Conservation (phyloP, 768 basidiomycete species). For the Auricularia sp. region DNA sequence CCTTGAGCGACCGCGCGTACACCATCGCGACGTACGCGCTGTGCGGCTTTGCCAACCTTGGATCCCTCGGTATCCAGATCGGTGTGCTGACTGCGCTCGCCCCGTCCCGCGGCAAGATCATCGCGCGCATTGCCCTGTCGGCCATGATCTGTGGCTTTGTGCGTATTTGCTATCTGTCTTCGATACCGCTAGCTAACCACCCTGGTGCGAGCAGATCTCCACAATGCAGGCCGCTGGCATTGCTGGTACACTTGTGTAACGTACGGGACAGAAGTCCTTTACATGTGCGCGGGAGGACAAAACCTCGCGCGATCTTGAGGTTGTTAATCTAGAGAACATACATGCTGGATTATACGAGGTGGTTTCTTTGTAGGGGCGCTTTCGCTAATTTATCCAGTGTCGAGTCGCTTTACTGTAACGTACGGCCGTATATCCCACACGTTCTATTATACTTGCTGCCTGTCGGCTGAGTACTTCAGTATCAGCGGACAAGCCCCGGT, state of each 20-base stretch:
- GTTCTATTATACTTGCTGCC: too few relatives aligned
- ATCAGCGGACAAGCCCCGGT: too few relatives aligned
- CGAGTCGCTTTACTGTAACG: too few relatives aligned
- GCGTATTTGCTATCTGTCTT: background rate
- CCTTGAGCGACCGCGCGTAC: slow-evolving; percentile 63
- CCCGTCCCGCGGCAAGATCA: slow-evolving; percentile 57
- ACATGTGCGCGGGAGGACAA: too few relatives aligned
- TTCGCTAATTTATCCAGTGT: too few relatives aligned
- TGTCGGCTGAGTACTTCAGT: too few relatives aligned
- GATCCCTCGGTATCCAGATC: slow-evolving; percentile 79
- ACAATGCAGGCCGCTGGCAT: slow-evolving; percentile 52
- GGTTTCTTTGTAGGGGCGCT: too few relatives aligned
- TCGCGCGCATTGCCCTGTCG: slow-evolving; percentile 57
- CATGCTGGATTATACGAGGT: too few relatives aligned
- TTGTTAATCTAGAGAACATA: too few relatives aligned
- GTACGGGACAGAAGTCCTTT: too few relatives aligned
- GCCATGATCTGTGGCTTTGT: slow-evolving; percentile 67
- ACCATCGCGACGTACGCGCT: slow-evolving; percentile 81
- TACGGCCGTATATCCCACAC: too few relatives aligned
- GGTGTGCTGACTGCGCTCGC: slow-evolving; percentile 65
- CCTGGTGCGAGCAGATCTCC: slow-evolving; percentile 9
- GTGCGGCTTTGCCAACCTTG: slow-evolving; percentile 85
- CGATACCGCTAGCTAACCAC: background rate
- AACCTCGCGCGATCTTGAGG: too few relatives aligned
- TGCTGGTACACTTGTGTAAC: slow-evolving; percentile 31